Percentiles rank a stretch among this genome's conserved stretches.
These are phyloP conservation scores for Plasmodiophora brassicae DNA, from an alignment of 208 protist genomes.

Conservation along the genomic window DNA sequence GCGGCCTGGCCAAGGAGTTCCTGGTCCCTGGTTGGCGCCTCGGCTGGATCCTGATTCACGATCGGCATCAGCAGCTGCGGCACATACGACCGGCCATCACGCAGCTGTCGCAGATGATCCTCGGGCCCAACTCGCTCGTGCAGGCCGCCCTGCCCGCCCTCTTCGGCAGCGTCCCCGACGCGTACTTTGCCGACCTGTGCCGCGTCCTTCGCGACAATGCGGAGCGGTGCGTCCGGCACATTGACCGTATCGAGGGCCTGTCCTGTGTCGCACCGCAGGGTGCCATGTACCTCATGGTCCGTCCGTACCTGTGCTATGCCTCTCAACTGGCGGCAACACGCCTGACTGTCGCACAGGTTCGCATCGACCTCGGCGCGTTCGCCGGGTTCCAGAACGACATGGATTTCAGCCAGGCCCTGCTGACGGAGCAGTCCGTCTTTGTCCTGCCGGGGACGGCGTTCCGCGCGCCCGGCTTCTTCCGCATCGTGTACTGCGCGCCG, in stretches of 20 bases:
- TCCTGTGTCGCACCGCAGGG: background rate
- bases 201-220: background rate
- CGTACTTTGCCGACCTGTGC: background rate
- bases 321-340: background rate
- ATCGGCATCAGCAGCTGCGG: constrained; percentile 3
- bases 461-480: background rate
- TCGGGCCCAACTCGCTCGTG: constrained; percentile 3
- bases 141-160: constrained; percentile 6
- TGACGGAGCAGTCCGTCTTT: background rate
- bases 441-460: background rate
- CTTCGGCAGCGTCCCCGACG: background rate
- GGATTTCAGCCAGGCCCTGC: background rate
- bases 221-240: background rate
- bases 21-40: constrained; percentile 44
- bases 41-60: constrained; percentile 43
- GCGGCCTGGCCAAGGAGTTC: constrained; percentile 43
- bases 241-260: background rate
- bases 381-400: background rate
- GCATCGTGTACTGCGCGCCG: background rate
- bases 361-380: background rate
- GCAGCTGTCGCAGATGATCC: background rate
- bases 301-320: background rate
- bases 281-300: constrained; percentile 4
- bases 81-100: background rate
- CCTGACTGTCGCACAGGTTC: too few relatives aligned